These are phyloP conservation scores for Dalbergia cultrata DNA, from an alignment of 306 rosid genomes.

Conservation along the genomic window DNA sequence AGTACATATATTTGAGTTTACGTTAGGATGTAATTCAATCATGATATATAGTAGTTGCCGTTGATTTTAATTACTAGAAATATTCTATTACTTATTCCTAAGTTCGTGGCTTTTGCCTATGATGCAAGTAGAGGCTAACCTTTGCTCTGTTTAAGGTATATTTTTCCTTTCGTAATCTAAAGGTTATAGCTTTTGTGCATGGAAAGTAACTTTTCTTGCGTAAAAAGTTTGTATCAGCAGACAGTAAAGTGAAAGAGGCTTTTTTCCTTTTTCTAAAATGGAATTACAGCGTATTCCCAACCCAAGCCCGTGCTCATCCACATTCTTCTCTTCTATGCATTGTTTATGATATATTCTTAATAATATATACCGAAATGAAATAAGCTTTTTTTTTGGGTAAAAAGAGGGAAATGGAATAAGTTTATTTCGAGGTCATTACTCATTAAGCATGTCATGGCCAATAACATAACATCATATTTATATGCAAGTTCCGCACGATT, in stretches of 20 bases:
- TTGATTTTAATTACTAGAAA: not conserved
- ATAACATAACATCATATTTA: not conserved
- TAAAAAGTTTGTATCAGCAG: not conserved
- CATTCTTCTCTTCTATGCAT: too few species aligned
- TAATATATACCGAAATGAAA: not conserved
- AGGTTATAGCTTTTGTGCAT: constrained; percentile 6
- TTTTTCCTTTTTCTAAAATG: not conserved
- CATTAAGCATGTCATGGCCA: not conserved
- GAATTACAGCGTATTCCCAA: not conserved
- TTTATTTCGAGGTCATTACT: not conserved
- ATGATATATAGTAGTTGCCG: not conserved
- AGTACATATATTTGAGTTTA: too few species aligned
- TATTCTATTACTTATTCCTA: not conserved
- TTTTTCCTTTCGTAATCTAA: not conserved
- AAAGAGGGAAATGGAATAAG: not conserved
- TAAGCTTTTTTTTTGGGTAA: too few species aligned
- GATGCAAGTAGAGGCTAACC: constrained; percentile 32
- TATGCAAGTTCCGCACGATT: not conserved
- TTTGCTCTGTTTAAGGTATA: constrained; percentile 5
- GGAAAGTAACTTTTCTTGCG: constrained; percentile 44
- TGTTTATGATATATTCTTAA: too few species aligned
- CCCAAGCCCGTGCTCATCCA: not conserved
- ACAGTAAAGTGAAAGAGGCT: not conserved
- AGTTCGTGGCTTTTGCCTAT: not conserved
- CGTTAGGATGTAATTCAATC: not conserved